Evolutionary conservation across 192 early-diverging fungal species (phyloP).

Genomic region (Physocladia obscura): DNA sequence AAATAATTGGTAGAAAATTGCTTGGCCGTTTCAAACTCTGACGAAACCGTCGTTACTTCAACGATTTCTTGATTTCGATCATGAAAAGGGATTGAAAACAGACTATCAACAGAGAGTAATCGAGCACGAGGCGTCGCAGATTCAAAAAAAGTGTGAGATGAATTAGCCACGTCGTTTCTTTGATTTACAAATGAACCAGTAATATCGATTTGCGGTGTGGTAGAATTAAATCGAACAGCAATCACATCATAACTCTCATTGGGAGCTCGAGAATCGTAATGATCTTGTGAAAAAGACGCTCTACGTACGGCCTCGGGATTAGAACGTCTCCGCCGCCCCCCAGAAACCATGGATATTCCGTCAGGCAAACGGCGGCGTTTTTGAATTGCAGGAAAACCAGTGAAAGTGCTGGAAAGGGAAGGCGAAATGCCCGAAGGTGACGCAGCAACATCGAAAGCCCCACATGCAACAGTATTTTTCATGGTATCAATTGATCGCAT

Average conservation of each 20-base stretch:
- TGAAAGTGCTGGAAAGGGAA: too few relatives aligned
- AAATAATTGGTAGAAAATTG: too few relatives aligned
- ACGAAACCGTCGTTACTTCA: too few relatives aligned
- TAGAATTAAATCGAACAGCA: not conserved
- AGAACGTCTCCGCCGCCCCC: not conserved
- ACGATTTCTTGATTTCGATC: too few relatives aligned
- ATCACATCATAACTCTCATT: not conserved
- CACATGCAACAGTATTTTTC: not conserved
- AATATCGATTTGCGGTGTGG: not conserved
- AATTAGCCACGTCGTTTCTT: not conserved
- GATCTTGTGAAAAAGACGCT: too few relatives aligned
- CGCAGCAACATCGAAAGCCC: not conserved
- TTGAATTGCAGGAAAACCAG: not conserved
- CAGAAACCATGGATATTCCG: constrained; percentile 15
- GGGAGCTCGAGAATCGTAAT: not conserved
- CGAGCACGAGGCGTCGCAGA: too few relatives aligned
- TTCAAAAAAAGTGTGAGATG: too few relatives aligned
- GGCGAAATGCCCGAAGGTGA: too few relatives aligned
- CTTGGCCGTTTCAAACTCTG: too few relatives aligned
- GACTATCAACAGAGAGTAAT: too few relatives aligned
- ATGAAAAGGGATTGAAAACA: too few relatives aligned
- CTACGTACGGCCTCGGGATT: too few relatives aligned
- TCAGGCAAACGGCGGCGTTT: constrained; percentile 8
- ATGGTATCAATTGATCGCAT: constrained; percentile 16
- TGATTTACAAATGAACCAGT: not conserved